phyloP scores from a whole-genome alignment of 768 basidiomycete species.

The Psilocybe subaeruginosa region DNA sequence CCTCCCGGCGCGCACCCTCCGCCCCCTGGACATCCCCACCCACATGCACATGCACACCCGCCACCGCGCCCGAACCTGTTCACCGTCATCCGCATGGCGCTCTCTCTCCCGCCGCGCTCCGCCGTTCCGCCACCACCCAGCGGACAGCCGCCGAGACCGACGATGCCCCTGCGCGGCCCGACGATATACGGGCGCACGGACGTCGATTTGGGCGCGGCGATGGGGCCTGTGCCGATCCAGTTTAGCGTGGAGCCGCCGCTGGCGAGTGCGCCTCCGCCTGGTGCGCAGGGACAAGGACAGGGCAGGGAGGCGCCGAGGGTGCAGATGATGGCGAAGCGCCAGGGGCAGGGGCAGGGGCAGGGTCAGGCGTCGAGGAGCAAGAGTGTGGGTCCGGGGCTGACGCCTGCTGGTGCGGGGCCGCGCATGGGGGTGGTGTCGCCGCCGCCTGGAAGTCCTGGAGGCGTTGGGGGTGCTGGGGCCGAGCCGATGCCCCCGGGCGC shows the following conservation, averaged over 20 bases:
- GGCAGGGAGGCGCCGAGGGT: not conserved
- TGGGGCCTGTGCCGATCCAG: conserved; percentile 62
- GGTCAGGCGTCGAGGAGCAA: conserved; percentile 9
- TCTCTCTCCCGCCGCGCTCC: conserved; percentile 20
- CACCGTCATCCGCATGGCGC: conserved; percentile 32
- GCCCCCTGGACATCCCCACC: not conserved
- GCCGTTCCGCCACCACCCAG: conserved; percentile 22
- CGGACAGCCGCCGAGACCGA: not conserved
- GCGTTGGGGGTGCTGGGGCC: not conserved
- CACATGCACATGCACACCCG: not conserved
- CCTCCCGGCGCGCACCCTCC: not conserved
- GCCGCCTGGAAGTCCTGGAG: not conserved
- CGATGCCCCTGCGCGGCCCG: conserved; percentile 30
- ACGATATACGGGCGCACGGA: conserved; percentile 68
- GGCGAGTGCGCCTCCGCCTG: conserved; percentile 4
- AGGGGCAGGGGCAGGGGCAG: conserved; percentile 4
- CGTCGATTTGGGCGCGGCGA: conserved; percentile 48
- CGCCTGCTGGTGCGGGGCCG: not conserved
- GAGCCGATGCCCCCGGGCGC: not conserved
- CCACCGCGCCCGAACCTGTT: conserved; percentile 16
- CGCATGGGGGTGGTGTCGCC: not conserved
- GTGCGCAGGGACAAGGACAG: not conserved
- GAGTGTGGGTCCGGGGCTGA: not conserved
- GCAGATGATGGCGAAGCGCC: conserved; percentile 16
- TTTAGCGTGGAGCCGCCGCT: conserved; percentile 51